Evolutionary conservation across 257 asterid species (phyloP), one percentile per base, ranked within the genome.

Genomic region (Solanum sitiens): DNA sequence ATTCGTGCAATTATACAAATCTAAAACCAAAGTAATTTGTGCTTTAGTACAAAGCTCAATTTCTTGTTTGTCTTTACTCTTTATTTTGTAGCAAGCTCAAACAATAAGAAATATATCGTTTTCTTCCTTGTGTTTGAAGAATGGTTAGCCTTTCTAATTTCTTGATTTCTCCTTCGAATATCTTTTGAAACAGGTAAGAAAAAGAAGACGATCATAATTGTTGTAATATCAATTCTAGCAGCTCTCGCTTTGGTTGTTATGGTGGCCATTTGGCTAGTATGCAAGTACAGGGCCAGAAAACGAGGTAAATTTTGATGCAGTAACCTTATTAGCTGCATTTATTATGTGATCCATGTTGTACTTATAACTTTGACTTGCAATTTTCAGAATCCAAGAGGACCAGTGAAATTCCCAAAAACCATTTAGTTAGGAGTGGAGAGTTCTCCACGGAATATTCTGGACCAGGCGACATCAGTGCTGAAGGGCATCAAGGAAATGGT

Each of bases 401-500:
- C 39, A 84, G 32, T 32, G 94, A 89, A 87, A 27, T 53, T 6
- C 89, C 63, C 14, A 90, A 91, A 87, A 87, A 79, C 21, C 90
- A 82, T 63, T 91, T 88, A 50, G 65, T 30, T 59, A 80, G 16
- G 45, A 92, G 93, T 86, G 93, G 92, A 79, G 96, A 93, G 76
- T 73, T 87, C 75, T 89, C 93, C n/a, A 84, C 89, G 2, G 94
- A 95, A 71, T 77, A 86, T 35, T 93, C 94, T 2, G 94, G 90
- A 59, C 88, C 91, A 6, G 75, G 90, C 30, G 94, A 93, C 56
- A 68, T 89, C 72, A 86, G 80, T 11, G 89, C 35, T 16, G 98
- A 94, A 88, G 93, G 91, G 88, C 95, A 89, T 79, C 93, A 90
- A 90, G 90, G 93, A 73, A 90, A 88, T 47, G 95, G 95, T 76